These are phyloP conservation scores for Aspergillus bombycis DNA, from an alignment of 2,329 filamentous ascomycete genomes.

Conservation along the genomic window DNA sequence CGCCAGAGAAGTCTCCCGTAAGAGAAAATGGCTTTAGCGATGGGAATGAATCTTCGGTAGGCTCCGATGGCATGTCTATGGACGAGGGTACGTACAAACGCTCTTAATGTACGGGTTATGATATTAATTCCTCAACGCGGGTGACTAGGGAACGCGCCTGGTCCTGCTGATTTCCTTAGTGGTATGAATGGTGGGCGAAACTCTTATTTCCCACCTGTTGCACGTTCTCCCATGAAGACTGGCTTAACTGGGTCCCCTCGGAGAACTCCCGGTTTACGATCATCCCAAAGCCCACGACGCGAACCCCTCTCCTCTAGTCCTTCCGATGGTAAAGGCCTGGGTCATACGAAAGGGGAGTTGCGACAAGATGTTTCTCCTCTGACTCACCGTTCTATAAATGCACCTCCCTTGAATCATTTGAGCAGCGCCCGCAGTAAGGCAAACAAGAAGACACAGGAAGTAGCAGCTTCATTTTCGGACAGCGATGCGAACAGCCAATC, in stretches of 20 bases:
- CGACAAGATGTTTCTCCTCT: slow-evolving; percentile 39
- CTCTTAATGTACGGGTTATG: slow-evolving; percentile 1
- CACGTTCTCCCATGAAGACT: slow-evolving; percentile 51
- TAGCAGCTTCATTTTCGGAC: slow-evolving; percentile 39
- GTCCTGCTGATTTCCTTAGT: slow-evolving; percentile 46
- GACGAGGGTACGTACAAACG: slow-evolving; percentile 57
- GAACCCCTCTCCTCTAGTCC: slow-evolving; percentile 43
- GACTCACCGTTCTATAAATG: slow-evolving; percentile 40
- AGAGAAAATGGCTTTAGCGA: slow-evolving; percentile 34
- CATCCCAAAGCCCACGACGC: slow-evolving; percentile 43
- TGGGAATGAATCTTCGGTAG: slow-evolving; percentile 50
- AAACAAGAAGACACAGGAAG: slow-evolving; percentile 21
- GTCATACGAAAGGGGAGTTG: slow-evolving; percentile 25
- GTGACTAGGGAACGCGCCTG: slow-evolving; percentile 43
- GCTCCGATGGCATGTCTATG: slow-evolving; percentile 65
- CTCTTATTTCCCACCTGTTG: slow-evolving; percentile 43
- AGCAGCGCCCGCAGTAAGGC: slow-evolving; percentile 27
- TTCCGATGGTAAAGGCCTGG: slow-evolving; percentile 35
- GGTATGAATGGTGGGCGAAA: slow-evolving; percentile 36
- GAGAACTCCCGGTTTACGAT: slow-evolving; percentile 45
- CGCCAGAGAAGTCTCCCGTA: slow-evolving; percentile 67
- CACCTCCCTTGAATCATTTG: slow-evolving; percentile 31
- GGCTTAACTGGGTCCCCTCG: slow-evolving; percentile 47
- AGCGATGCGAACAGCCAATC: slow-evolving; percentile 34
- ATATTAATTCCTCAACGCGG: slow-evolving; percentile 14